These are phyloP conservation scores for Fonsecaea pugnacius DNA, from an alignment of 2,329 filamentous ascomycete species.

Conservation along the genomic window DNA sequence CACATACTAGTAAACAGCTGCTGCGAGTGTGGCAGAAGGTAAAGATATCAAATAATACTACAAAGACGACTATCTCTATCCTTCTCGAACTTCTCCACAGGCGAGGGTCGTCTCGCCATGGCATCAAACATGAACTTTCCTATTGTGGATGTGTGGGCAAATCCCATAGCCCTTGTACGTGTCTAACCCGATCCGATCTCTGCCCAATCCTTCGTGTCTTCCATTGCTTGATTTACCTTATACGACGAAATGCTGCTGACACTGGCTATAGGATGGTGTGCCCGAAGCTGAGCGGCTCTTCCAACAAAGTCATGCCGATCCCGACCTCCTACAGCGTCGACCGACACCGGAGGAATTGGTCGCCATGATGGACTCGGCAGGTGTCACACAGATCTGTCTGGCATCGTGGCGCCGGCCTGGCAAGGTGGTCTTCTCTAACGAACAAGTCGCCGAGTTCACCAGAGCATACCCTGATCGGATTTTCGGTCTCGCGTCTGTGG, in stretches of 20 bases:
- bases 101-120: neutral
- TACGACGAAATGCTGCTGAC: neutral
- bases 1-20: neutral
- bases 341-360: slow-evolving; percentile 34
- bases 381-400: slow-evolving; percentile 35
- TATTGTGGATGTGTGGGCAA: slow-evolving; percentile 25
- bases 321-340: slow-evolving; percentile 1
- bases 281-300: slow-evolving; percentile 20
- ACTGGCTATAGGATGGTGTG: neutral
- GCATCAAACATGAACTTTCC: slow-evolving; percentile 12
- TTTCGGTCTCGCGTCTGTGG: slow-evolving; percentile 38
- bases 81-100: neutral
- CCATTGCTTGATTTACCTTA: neutral
- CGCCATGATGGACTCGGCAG: slow-evolving; percentile 33
- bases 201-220: neutral
- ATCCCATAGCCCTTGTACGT: slow-evolving; percentile 11
- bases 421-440: slow-evolving; percentile 35
- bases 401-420: slow-evolving; percentile 36
- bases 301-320: slow-evolving; percentile 19
- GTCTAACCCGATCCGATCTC: neutral
- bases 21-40: neutral
- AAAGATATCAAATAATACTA: neutral
- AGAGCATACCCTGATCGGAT: slow-evolving; percentile 38
- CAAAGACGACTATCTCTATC: neutral
- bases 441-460: slow-evolving; percentile 36